Evolutionary conservation across 2,329 filamentous ascomycete species (phyloP).

Genomic region (Aspergillus fructus): DNA sequence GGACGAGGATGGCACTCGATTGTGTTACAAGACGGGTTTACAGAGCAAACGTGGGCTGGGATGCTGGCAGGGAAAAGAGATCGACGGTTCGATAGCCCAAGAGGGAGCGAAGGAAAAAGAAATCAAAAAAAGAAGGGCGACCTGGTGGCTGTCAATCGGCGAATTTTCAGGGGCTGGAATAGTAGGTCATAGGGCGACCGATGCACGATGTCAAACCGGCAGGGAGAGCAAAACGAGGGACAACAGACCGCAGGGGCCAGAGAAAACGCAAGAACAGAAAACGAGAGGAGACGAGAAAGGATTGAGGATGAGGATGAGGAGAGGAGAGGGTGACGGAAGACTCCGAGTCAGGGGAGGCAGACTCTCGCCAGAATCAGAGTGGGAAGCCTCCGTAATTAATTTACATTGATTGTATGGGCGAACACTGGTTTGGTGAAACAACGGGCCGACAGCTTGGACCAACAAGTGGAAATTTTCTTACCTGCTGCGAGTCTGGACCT

Average conservation of each 20-base stretch:
- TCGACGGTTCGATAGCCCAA: conserved; percentile 3
- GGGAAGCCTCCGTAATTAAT: conserved; percentile 7
- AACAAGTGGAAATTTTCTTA: conserved; percentile 8
- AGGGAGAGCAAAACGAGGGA: conserved; percentile 11
- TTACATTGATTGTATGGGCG: not conserved
- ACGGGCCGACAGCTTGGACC: conserved; percentile 16
- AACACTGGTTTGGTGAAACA: conserved; percentile 19
- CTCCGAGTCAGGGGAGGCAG: conserved; percentile 8
- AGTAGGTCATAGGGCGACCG: conserved; percentile 11
- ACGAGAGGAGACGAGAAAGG: conserved; percentile 2
- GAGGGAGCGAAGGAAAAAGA: conserved; percentile 10
- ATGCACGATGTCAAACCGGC: conserved; percentile 27
- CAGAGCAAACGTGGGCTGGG: conserved; percentile 5
- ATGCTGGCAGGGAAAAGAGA: not conserved
- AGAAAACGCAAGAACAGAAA: conserved; percentile 3
- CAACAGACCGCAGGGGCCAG: conserved; percentile 7
- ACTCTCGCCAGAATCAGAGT: not conserved
- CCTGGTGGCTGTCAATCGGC: conserved; percentile 19
- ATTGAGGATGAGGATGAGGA: conserved; percentile 1
- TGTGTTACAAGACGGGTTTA: conserved; percentile 3
- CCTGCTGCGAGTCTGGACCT: not conserved
- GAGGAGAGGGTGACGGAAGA: not conserved
- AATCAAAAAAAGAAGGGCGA: conserved; percentile 16
- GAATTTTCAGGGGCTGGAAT: conserved; percentile 15
- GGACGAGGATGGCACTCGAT: conserved; percentile 9